Conservation (phyloP, 2,329 filamentous ascomycete genomes). For the Colletotrichum sansevieriae region DNA sequence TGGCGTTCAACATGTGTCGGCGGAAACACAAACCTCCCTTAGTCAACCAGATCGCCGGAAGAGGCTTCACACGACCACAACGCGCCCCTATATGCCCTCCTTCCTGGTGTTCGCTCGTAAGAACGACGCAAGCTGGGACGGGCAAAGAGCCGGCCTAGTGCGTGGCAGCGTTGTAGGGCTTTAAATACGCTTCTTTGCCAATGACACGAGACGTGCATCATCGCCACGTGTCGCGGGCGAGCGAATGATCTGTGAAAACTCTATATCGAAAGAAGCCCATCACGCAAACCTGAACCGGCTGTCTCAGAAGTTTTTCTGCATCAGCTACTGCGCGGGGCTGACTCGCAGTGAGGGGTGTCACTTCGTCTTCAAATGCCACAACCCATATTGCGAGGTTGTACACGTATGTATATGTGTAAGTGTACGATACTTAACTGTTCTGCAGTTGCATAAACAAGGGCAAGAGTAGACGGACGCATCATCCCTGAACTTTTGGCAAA, state of each 20-base stretch:
- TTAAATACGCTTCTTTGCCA: slow-evolving; percentile 30
- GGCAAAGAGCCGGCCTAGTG: slow-evolving; percentile 10
- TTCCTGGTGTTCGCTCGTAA: neutral
- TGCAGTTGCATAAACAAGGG: slow-evolving; percentile 21
- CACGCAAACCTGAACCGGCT: slow-evolving; percentile 27
- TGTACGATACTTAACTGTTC: neutral
- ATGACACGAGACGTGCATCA: slow-evolving; percentile 33
- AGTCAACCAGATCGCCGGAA: slow-evolving; percentile 4
- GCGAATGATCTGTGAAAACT: slow-evolving; percentile 24
- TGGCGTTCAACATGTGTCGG: slow-evolving; percentile 5
- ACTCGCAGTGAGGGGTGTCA: slow-evolving; percentile 18
- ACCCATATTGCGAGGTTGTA: neutral
- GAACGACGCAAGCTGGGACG: slow-evolving; percentile 5
- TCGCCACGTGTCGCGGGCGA: slow-evolving; percentile 34
- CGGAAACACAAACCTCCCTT: slow-evolving; percentile 18
- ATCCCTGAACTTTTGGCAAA: neutral
- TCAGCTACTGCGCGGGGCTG: slow-evolving; percentile 34
- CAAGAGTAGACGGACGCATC: slow-evolving; percentile 15
- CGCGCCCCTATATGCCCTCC: slow-evolving; percentile 22
- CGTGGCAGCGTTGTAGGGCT: slow-evolving; percentile 26
- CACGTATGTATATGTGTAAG: neutral
- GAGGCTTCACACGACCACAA: slow-evolving; percentile 2
- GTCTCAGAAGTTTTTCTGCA: slow-evolving; percentile 35
- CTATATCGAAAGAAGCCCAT: slow-evolving; percentile 26
- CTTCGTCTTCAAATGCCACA: neutral